Conservation (phyloP, 331 rosid species). For the Spiraea crenata region DNA sequence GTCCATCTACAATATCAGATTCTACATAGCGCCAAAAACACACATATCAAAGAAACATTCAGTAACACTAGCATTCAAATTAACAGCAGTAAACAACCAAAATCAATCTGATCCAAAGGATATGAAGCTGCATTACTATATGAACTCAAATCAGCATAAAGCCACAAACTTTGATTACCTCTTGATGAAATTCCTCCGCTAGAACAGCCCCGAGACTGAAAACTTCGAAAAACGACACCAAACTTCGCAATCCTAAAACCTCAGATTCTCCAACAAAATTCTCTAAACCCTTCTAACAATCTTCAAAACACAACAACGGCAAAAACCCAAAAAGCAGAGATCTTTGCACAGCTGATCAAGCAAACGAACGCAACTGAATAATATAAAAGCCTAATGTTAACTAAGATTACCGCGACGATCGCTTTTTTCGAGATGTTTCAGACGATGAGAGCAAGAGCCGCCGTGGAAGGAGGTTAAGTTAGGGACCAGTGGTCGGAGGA, state of each 20-base stretch:
- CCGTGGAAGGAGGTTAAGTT: slow-evolving; percentile 48
- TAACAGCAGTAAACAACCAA: not conserved
- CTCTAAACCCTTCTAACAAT: slow-evolving; percentile 10
- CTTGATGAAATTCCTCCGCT: not conserved
- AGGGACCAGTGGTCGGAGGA: slow-evolving; percentile 37
- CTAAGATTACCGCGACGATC: slow-evolving; percentile 96
- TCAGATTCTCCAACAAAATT: slow-evolving; percentile 7
- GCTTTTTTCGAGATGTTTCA: slow-evolving; percentile 69
- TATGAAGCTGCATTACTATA: not conserved
- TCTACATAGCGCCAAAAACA: slow-evolving; percentile 33
- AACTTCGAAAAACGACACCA: slow-evolving; percentile 1
- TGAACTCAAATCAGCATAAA: not conserved
- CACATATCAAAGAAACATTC: not conserved
- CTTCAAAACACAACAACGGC: slow-evolving; percentile 21
- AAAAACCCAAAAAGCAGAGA: slow-evolving; percentile 14
- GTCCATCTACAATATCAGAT: slow-evolving; percentile 52
- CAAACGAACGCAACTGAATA: not conserved
- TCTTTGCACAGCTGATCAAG: slow-evolving; percentile 3
- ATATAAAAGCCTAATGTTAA: slow-evolving; percentile 40
- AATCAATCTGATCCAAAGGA: not conserved
- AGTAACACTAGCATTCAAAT: not conserved
- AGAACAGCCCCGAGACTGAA: not conserved
- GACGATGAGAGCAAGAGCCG: slow-evolving; percentile 72
- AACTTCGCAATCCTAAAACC: slow-evolving; percentile 3
- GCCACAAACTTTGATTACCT: slow-evolving; percentile 7